Evolutionary conservation across 75 land plant species (phyloP).

Genomic region (Cupressus sempervirens): DNA sequence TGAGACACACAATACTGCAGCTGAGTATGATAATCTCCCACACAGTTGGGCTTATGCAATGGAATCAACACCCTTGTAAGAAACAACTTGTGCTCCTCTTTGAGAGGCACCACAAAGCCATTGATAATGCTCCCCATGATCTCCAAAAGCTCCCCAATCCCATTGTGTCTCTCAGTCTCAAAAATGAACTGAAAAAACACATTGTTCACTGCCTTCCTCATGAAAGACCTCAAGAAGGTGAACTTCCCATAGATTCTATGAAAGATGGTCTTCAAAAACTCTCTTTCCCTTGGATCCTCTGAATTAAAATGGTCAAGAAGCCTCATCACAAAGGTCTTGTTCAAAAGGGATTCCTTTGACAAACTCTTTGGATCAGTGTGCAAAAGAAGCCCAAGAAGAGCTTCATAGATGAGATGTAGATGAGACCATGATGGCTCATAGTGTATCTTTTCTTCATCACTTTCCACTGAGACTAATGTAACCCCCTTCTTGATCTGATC

Average conservation of each 20-base stretch:
- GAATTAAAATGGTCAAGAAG: slow-evolving; percentile 47
- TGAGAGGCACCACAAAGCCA: slow-evolving; percentile 60
- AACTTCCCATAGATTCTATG: slow-evolving; percentile 52
- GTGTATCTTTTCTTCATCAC: slow-evolving; percentile 21
- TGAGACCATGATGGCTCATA: slow-evolving; percentile 48
- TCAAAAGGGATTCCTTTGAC: slow-evolving; percentile 10
- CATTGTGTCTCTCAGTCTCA: slow-evolving; percentile 46
- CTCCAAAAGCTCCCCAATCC: slow-evolving; percentile 59
- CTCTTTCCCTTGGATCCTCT: slow-evolving; percentile 57
- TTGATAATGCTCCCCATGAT: slow-evolving; percentile 68
- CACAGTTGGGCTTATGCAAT: slow-evolving; percentile 50
- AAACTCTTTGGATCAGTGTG: slow-evolving; percentile 40
- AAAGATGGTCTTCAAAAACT: slow-evolving; percentile 43
- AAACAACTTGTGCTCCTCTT: slow-evolving; percentile 56
- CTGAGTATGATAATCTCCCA: slow-evolving; percentile 41
- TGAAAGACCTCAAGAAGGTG: slow-evolving; percentile 47
- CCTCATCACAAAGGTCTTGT: slow-evolving; percentile 34
- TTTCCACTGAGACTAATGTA: slow-evolving; percentile 20
- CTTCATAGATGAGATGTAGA: slow-evolving; percentile 52
- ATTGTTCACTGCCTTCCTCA: slow-evolving; percentile 55
- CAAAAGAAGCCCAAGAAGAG: slow-evolving; percentile 24
- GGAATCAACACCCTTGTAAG: slow-evolving; percentile 52
- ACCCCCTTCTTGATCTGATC: slow-evolving; percentile 1
- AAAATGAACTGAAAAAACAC: slow-evolving; percentile 35
- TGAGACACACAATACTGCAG: slow-evolving; percentile 54